phyloP scores from a whole-genome alignment of 2,329 filamentous ascomycete genomes.

The Fusarium subtropicale region DNA sequence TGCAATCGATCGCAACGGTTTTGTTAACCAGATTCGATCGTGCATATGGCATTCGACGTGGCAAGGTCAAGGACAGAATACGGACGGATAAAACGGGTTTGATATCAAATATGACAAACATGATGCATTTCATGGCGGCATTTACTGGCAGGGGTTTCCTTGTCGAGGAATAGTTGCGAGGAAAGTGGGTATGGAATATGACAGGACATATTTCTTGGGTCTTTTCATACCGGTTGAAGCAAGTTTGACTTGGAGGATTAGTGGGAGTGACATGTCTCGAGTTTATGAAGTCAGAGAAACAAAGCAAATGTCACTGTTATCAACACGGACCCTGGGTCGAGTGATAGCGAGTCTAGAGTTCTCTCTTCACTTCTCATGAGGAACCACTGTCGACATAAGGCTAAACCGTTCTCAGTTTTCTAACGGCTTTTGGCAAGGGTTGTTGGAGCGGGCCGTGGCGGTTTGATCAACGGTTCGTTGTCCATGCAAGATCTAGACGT shows the following conservation, averaged over 20 bases:
- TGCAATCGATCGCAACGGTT: not conserved
- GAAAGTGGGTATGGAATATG: constrained; percentile 12
- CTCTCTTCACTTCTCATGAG: not conserved
- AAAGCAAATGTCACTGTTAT: not conserved
- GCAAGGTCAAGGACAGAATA: not conserved
- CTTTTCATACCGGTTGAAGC: not conserved
- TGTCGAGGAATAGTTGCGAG: constrained; percentile 11
- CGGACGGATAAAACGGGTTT: not conserved
- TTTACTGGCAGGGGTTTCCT: constrained; percentile 22
- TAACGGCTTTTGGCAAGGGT: not conserved
- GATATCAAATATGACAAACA: constrained; percentile 24
- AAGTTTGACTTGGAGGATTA: not conserved
- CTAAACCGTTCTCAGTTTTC: not conserved
- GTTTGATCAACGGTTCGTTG: not conserved
- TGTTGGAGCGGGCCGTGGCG: not conserved
- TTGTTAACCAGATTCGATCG: not conserved
- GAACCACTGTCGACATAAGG: not conserved
- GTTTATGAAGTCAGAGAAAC: not conserved
- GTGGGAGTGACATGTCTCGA: not conserved
- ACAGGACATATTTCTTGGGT: not conserved
- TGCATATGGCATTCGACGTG: not conserved
- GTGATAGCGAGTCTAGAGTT: not conserved
- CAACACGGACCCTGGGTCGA: not conserved
- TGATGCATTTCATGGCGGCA: not conserved
- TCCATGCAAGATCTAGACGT: not conserved